phyloP scores from a whole-genome alignment of 352 stramenopile genomes.

The Globisporangium takayamanum region DNA sequence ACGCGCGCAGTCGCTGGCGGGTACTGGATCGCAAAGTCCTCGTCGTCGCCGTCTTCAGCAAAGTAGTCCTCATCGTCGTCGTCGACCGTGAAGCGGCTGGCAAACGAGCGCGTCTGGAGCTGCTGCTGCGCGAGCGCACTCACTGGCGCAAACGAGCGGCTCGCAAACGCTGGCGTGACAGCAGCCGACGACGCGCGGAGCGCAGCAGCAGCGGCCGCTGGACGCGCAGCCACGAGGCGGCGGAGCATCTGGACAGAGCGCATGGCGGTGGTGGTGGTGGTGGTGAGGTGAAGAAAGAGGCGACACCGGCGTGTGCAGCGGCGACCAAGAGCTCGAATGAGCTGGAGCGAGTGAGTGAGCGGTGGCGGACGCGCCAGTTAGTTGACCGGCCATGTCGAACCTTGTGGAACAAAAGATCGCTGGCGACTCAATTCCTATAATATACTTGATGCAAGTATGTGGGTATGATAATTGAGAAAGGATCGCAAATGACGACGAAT shows the following conservation, averaged over 20 bases:
- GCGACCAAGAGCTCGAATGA: constrained; percentile 7
- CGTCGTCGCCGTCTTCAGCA: constrained; percentile 53
- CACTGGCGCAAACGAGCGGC: constrained; percentile 2
- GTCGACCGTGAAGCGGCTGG: constrained; percentile 19
- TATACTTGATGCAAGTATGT: too few species aligned
- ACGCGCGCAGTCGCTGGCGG: constrained; percentile 48
- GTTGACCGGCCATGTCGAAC: not conserved
- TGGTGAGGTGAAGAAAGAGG: not conserved
- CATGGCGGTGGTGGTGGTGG: constrained; percentile 4
- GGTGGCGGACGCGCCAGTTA: not conserved
- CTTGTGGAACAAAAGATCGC: constrained; percentile 2
- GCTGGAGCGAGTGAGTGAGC: not conserved
- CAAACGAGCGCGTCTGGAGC: constrained; percentile 32
- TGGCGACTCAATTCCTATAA: too few species aligned
- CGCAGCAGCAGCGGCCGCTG: constrained; percentile 4
- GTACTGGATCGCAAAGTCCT: constrained; percentile 81
- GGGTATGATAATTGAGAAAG: not conserved
- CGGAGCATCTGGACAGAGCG: constrained; percentile 16
- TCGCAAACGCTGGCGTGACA: not conserved
- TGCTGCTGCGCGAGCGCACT: constrained; percentile 3
- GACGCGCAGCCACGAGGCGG: constrained; percentile 9
- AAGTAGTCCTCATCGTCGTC: constrained; percentile 55
- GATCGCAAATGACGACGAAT: not conserved
- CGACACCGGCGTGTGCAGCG: not conserved
- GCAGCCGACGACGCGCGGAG: constrained; percentile 1